A percentile compares a stretch with the other conserved stretches of the same genome.
These are phyloP conservation scores for Fomitiporia mediterranea DNA, from an alignment of 1,284 basidiomycete genomes.

Conservation along the genomic window DNA sequence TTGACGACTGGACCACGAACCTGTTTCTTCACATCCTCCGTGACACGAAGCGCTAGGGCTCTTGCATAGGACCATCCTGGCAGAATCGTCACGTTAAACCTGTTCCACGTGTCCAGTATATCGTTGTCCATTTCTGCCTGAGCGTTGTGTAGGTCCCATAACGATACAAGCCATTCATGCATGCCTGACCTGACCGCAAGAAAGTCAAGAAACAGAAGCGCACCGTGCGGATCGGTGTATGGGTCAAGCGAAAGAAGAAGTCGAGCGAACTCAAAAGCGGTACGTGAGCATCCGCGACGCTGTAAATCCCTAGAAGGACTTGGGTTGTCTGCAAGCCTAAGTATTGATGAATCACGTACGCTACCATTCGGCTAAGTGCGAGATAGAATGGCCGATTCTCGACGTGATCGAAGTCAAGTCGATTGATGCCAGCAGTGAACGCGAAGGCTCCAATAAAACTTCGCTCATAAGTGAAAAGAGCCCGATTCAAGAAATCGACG, in stretches of 20 bases:
- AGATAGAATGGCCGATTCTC: constrained; percentile 86
- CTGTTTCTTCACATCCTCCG: constrained; percentile 49
- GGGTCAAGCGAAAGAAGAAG: constrained; percentile 81
- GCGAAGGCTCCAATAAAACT: constrained; percentile 81
- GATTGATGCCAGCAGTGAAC: constrained; percentile 71
- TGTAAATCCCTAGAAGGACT: constrained; percentile 60
- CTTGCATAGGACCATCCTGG: constrained; percentile 81
- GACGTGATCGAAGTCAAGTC: constrained; percentile 82
- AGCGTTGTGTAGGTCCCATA: constrained; percentile 48
- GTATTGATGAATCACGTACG: constrained; percentile 41
- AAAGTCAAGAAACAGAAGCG: constrained; percentile 79
- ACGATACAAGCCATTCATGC: constrained; percentile 70
- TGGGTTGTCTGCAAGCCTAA: not conserved
- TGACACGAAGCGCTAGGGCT: constrained; percentile 64
- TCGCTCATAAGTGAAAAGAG: constrained; percentile 86
- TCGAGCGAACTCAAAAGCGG: constrained; percentile 85
- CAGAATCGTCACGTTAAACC: constrained; percentile 53
- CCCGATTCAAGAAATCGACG: constrained; percentile 80
- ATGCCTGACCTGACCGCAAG: constrained; percentile 79
- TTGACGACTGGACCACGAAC: constrained; percentile 32
- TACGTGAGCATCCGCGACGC: constrained; percentile 81
- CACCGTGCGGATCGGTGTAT: constrained; percentile 80
- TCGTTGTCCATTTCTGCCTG: constrained; percentile 28
- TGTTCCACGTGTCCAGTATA: constrained; percentile 26
- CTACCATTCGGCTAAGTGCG: constrained; percentile 72